A percentile compares a stretch with the other conserved stretches of the same genome.
phyloP scores from a whole-genome alignment of 2,329 filamentous ascomycete genomes.

The Fusarium nematophilum region DNA sequence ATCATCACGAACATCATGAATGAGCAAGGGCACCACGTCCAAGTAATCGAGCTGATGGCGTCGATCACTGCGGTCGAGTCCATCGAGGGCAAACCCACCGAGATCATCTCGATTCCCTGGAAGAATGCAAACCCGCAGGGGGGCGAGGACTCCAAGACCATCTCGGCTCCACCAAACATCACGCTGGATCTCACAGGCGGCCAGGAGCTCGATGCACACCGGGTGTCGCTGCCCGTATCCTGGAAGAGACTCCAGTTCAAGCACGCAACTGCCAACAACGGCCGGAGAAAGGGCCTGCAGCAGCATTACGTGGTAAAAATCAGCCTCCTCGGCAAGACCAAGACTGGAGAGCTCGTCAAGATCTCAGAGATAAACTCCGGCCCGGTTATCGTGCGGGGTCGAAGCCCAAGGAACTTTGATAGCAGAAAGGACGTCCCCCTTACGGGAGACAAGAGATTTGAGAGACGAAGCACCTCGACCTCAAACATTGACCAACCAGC shows the following conservation, averaged over 20 bases:
- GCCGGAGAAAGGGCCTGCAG: constrained; percentile 90
- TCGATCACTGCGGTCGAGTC: constrained; percentile 89
- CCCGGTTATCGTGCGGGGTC: constrained; percentile 93
- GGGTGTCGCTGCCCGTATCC: constrained; percentile 83
- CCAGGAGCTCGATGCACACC: constrained; percentile 81
- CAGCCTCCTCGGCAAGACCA: constrained; percentile 82
- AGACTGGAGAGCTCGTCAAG: constrained; percentile 72
- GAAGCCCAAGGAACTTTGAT: constrained; percentile 94
- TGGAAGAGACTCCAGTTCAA: constrained; percentile 98
- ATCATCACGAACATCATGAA: constrained; percentile 74
- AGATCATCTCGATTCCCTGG: constrained; percentile 97
- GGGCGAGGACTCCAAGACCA: constrained; percentile 62
- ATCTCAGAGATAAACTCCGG: constrained; percentile 90
- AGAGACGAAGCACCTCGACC: constrained; percentile 56
- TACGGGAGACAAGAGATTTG: constrained; percentile 63
- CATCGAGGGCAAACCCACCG: constrained; percentile 89
- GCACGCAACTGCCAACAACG: constrained; percentile 96
- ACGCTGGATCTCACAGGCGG: constrained; percentile 66
- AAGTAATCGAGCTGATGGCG: constrained; percentile 81
- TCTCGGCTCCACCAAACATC: constrained; percentile 63
- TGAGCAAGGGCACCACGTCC: constrained; percentile 82
- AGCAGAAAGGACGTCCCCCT: constrained; percentile 87
- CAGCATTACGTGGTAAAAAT: constrained; percentile 94
- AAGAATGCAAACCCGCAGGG: constrained; percentile 76
- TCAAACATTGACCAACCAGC: constrained; percentile 47